These are phyloP conservation scores for Athelia sp. DNA, from an alignment of 1,284 basidiomycete species.

Conservation along the genomic window DNA sequence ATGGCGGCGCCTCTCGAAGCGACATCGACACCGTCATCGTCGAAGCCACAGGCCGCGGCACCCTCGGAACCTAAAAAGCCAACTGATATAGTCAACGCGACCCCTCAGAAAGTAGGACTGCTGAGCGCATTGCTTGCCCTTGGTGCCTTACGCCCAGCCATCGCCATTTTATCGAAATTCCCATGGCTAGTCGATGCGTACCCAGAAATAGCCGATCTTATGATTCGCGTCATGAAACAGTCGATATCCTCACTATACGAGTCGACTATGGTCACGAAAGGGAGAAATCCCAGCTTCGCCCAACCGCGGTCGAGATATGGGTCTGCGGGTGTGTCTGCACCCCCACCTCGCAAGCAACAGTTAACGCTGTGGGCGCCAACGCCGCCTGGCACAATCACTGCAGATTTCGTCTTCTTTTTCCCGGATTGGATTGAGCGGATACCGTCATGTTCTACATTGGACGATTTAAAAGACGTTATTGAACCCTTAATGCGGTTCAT, in stretches of 20 bases:
- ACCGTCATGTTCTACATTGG: constrained; percentile 57
- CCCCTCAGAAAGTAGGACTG: constrained; percentile 83
- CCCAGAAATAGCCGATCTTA: constrained; percentile 80
- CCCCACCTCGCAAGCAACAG: constrained; percentile 50
- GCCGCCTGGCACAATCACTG: constrained; percentile 66
- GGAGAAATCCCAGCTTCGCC: constrained; percentile 54
- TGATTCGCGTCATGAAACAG: constrained; percentile 69
- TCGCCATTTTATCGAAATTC: constrained; percentile 78
- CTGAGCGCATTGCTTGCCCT: constrained; percentile 80
- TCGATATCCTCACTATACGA: constrained; percentile 72
- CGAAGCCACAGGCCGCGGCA: constrained; percentile 30
- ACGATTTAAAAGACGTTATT: constrained; percentile 69
- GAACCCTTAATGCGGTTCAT: constrained; percentile 76
- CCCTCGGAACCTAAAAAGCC: constrained; percentile 39
- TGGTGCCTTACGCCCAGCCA: constrained; percentile 75
- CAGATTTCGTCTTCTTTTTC: constrained; percentile 87
- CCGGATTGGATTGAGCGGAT: constrained; percentile 74
- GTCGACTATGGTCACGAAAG: constrained; percentile 41
- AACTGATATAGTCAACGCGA: constrained; percentile 43
- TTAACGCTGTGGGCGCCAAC: constrained; percentile 70
- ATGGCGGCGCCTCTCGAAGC: constrained; percentile 88
- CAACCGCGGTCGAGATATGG: constrained; percentile 61
- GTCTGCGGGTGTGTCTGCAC: constrained; percentile 43
- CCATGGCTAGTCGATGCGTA: constrained; percentile 84
- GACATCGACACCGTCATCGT: constrained; percentile 21